Evolutionary conservation across 2,329 filamentous ascomycete species (phyloP).

Genomic region (Fonsecaea pedrosoi): DNA sequence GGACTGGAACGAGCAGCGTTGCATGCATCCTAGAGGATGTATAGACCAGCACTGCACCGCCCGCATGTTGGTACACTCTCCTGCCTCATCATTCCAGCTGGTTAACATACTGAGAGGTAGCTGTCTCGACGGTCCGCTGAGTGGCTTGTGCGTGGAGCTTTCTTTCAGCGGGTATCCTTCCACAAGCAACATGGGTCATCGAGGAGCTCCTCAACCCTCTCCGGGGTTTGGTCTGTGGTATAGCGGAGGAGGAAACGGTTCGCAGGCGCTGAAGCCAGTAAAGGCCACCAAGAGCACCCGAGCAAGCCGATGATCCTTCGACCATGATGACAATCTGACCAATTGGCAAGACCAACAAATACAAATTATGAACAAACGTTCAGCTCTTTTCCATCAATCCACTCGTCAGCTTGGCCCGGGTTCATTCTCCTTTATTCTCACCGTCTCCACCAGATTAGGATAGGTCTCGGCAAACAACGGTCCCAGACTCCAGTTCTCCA

Average conservation of each 20-base stretch:
- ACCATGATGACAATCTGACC: not conserved
- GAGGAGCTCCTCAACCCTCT: not conserved
- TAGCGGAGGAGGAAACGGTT: not conserved
- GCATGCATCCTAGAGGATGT: too few species aligned
- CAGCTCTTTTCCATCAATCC: not conserved
- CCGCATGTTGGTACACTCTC: too few species aligned
- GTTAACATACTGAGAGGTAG: too few species aligned
- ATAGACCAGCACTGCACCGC: too few species aligned
- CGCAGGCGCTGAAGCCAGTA: not conserved
- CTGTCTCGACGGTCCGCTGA: too few species aligned
- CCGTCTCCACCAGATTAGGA: slow-evolving; percentile 60
- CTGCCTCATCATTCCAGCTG: too few species aligned
- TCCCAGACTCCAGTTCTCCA: slow-evolving; percentile 84
- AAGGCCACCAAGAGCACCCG: not conserved
- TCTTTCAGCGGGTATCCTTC: too few species aligned
- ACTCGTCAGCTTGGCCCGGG: not conserved
- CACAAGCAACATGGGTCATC: not conserved
- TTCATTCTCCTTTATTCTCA: slow-evolving; percentile 43
- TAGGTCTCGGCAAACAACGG: slow-evolving; percentile 70
- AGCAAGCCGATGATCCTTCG: not conserved
- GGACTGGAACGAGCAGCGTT: too few species aligned
- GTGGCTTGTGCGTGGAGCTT: too few species aligned
- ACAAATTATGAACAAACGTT: not conserved
- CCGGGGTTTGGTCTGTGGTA: not conserved
- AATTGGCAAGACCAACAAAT: not conserved